Base-by-base conservation (phyloP, 2,329 filamentous ascomycete species). In the Alternaria incomplexa region DNA sequence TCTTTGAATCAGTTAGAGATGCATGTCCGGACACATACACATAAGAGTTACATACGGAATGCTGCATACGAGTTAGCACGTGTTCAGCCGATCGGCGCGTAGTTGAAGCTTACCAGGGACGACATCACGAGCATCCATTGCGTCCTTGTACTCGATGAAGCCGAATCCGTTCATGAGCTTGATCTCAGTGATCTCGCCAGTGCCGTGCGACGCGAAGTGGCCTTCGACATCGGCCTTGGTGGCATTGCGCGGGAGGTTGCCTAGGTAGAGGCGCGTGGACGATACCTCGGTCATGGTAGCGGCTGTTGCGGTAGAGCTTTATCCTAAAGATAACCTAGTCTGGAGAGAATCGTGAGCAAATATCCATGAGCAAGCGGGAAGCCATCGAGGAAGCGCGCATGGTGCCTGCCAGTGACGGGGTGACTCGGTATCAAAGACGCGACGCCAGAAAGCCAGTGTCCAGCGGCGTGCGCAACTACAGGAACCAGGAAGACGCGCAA, bases 101-200 rank as follows among this genome's bases (percentile, higher is more conserved):
- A 59, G 59, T 46, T 63, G 62, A 65, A 67, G 77, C 90, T 85
- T 88, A 97, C 96, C 95, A 83, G 96, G 96, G 77, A 99, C 96
- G 69, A 99, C 94, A 84, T 99, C 96, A 79, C 95, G 92, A 73
- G 96, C 96, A 84, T 99, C 96, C 91, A 97, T 93, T 62, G 93
- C 90, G 84, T 98, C 96, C 83, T 97, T 96, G 83, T 98, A 99
- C 83, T 99, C 96, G 80, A 99, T 97, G 86, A 99, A 99, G 81
- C 96, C 96, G 80, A 99, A 99, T 78, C 96, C 96, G 81, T 97
- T 98, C 96, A 99, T 99, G 69, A 99, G 89, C 86, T 99, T 99
- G 85, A 99, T 95, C 85, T 99, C 96, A 73, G 92, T 96, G 80
- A 99, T 98, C 81, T 97, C 93, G 81, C 96, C 96, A 74, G 93